A percentile compares a stretch with the other conserved stretches of the same genome.
These are phyloP conservation scores for Torulaspora indica DNA, from an alignment of 805 yeast species.

Conservation along the genomic window DNA sequence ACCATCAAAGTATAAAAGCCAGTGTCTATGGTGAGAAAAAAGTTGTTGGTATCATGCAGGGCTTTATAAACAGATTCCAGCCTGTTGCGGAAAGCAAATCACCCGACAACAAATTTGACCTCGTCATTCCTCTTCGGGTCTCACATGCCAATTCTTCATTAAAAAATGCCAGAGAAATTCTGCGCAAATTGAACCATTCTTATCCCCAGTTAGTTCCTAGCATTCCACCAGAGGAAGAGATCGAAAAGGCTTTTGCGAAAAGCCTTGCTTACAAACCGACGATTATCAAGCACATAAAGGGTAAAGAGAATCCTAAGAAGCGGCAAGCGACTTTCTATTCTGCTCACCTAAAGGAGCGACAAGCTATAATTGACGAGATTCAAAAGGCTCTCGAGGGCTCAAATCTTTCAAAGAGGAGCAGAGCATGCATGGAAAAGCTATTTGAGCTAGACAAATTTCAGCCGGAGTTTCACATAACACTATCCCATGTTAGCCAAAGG, in stretches of 20 bases:
- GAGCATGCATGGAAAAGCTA: constrained; percentile 28
- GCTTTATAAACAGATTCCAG: constrained; percentile 68
- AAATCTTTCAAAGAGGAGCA: constrained; percentile 1
- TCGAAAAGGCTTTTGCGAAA: constrained; percentile 44
- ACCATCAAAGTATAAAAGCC: constrained; percentile 76
- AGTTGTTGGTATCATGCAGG: constrained; percentile 62
- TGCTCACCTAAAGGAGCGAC: constrained; percentile 30
- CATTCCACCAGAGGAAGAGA: constrained; percentile 41
- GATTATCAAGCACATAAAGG: constrained; percentile 37
- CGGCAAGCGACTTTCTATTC: constrained; percentile 45
- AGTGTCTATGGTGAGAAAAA: constrained; percentile 43
- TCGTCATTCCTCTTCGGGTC: constrained; percentile 54
- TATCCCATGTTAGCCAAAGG: constrained; percentile 45
- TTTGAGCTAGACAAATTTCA: constrained; percentile 42
- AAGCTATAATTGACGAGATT: constrained; percentile 15
- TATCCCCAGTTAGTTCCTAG: constrained; percentile 44
- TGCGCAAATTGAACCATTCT: constrained; percentile 37
- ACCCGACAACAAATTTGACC: constrained; percentile 69
- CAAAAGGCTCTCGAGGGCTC: constrained; percentile 3
- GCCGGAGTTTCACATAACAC: constrained; percentile 59
- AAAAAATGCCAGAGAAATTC: constrained; percentile 44
- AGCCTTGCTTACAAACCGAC: constrained; percentile 57
- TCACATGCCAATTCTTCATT: constrained; percentile 42
- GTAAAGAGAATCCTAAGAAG: constrained; percentile 16
- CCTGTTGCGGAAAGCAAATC: constrained; percentile 41